Evolutionary conservation across 2,329 filamentous ascomycete genomes (phyloP), one percentile per base, ranked within the genome.

Genomic region (Lachnellula hyalina): DNA sequence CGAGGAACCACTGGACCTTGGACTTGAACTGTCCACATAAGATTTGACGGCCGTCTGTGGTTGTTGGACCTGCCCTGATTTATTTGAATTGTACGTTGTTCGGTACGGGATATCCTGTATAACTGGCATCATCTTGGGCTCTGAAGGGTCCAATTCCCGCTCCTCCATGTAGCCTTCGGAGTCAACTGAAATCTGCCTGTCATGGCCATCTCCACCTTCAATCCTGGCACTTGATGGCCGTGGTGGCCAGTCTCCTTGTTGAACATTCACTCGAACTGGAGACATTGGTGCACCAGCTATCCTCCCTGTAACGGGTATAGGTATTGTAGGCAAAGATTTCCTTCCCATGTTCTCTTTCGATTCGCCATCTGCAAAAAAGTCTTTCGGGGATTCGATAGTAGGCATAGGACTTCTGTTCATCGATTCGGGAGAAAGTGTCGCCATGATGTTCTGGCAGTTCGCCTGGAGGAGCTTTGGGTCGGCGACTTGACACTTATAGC

Each of bases 181-280:
- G 14, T 55, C 56, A 17, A 46, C 52, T 6, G 56, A 64, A 17
- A 32, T 50, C n/a, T 63, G 47, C 28, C 52, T 52, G 45, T 47
- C 54, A 36, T 49, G 55, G 8, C 49, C 54, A 51, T 55, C 52
- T 36, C 42, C 53, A 1, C 65, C 67, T 64, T 82, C 78, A 55
- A 84, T 77, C 60, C 76, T 74, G 32, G 72, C 78, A 61, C 78
- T 78, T 32, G 77, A 79, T 21, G 80, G 75, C 61, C 74, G 73
- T 21, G 74, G 73, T 19, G 73, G 72, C 77, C 77, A 82, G 65
- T 77, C 74, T 42, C 80, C 78, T 23, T 74, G 70, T 49, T 78
- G 77, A 53, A 80, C 76, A 63, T 79, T 81, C 52, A 83, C 74
- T 54, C 72, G 75, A 53, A 82, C 79, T 17, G 82, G 81, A 41